Base-by-base conservation (phyloP, 768 basidiomycete species). In the Wakefieldia striispora region DNA sequence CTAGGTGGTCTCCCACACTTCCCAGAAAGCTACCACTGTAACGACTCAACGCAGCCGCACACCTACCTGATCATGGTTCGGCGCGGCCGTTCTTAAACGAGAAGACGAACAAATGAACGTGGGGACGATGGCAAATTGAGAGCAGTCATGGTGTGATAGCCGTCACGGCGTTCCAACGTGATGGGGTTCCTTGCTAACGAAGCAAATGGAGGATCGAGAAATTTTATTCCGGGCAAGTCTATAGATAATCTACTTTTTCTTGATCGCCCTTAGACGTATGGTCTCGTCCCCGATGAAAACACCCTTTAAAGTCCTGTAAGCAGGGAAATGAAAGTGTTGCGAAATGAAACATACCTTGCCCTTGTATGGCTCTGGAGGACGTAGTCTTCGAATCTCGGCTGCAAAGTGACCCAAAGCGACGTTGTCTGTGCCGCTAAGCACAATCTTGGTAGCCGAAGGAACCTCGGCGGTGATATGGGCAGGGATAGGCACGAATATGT, bases 351-450 rank as follows among this genome's bases (percentile, higher is more conserved):
- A 44, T 62, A 95, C 94, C 80, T 97, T 97, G 65, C 94, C 95
- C 72, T 97, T 92, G 72, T 97, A 99, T 14, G 94, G 95, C 65
- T 99, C 95, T 19, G 95, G 95, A 58, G 86, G 86, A 59, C 95
- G 80, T 72, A 84, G 86, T 51, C 77, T 79, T 54, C 94, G 77
- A 21, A 98, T 84, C 56, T 83, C 81, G 6, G 95, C 92, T 0
- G 93, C 89, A 64, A 95, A 95, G 56, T 91, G 75, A 2, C 93
- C 93, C 50, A 99, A 67, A 41, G 77, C 71, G 60, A 97, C 88
- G 68, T 97, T 97, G 73, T 97, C 88, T 47, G 82, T 88, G 58
- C 94, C 92, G 19, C 72, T 78, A 21, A 98, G 70, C 26, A 84
- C 67, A 49, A 97, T 92, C 71, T 89, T 88, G 2, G 92, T 97